These are phyloP conservation scores for Paraphoma chrysanthemicola DNA, from an alignment of 2,329 filamentous ascomycete species.

Conservation along the genomic window DNA sequence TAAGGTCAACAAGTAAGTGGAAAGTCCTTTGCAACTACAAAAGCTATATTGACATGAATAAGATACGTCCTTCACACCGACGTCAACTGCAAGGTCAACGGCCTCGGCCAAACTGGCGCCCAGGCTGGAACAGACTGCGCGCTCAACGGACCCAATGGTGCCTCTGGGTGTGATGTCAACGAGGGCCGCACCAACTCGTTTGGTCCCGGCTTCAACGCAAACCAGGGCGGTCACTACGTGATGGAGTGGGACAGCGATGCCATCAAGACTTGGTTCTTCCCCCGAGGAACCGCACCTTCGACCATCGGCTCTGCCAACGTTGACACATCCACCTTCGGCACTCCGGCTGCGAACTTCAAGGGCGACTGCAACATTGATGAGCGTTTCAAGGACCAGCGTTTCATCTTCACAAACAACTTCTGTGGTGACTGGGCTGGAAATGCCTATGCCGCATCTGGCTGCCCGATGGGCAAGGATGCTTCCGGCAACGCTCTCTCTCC, in stretches of 20 bases:
- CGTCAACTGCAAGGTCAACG: conserved; percentile 28
- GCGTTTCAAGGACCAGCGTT: conserved; percentile 73
- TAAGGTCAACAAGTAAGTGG: conserved; percentile 24
- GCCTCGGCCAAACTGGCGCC: conserved; percentile 18
- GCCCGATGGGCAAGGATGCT: conserved; percentile 46
- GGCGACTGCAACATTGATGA: conserved; percentile 73
- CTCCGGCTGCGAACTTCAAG: conserved; percentile 71
- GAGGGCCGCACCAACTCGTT: conserved; percentile 47
- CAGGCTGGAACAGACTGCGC: conserved; percentile 22
- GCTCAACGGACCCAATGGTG: conserved; percentile 16
- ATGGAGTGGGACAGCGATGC: conserved; percentile 69
- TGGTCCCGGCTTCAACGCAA: conserved; percentile 60
- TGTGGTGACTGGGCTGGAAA: conserved; percentile 85
- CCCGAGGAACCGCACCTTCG: conserved; percentile 60
- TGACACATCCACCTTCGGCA: conserved; percentile 69
- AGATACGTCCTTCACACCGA: conserved; percentile 32
- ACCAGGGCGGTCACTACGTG: conserved; percentile 52
- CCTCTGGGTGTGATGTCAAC: conserved; percentile 53
- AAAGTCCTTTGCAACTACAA: too few species aligned
- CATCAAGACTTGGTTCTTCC: conserved; percentile 84
- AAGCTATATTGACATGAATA: too few species aligned
- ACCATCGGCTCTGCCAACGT: conserved; percentile 67
- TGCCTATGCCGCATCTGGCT: conserved; percentile 68
- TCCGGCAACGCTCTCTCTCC: conserved; percentile 16
- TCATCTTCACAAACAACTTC: conserved; percentile 84